Evolutionary conservation across 768 basidiomycete genomes (phyloP).

Genomic region (Calocybe indica): DNA sequence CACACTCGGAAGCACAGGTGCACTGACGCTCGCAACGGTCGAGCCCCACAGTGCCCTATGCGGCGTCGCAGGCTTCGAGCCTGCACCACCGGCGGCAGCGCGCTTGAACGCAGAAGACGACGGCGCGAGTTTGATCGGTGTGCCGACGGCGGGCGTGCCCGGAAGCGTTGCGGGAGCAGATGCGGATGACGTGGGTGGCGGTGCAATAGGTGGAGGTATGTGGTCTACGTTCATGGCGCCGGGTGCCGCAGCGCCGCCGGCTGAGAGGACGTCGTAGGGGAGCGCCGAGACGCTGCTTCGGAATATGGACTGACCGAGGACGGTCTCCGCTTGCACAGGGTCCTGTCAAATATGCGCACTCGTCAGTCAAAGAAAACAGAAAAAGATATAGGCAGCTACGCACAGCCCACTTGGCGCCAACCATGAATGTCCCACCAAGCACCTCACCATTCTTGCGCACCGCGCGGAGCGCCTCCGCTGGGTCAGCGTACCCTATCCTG

Average conservation of each 20-base stretch:
- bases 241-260: constrained; percentile 4
- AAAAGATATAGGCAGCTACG: constrained; percentile 21
- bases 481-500: constrained; percentile 65
- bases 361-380: neutral
- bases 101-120: constrained; percentile 69
- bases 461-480: constrained; percentile 72
- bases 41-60: constrained; percentile 13
- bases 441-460: constrained; percentile 82
- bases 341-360: constrained; percentile 37
- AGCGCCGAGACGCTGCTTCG: constrained; percentile 15
- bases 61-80: constrained; percentile 20
- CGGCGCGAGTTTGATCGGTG: constrained; percentile 68
- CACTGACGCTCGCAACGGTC: constrained; percentile 9
- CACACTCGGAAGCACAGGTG: constrained; percentile 5
- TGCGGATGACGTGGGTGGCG: constrained; percentile 4
- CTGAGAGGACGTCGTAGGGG: constrained; percentile 15
- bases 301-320: constrained; percentile 35
- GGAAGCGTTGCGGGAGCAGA: constrained; percentile 11
- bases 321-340: constrained; percentile 46
- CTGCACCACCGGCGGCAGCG: constrained; percentile 19
- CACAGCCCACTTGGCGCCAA: constrained; percentile 84
- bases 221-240: constrained; percentile 42
- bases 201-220: constrained; percentile 14
- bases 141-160: constrained; percentile 44
- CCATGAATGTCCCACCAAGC: constrained; percentile 70